These are phyloP conservation scores for Prunus dulcis DNA, from an alignment of 306 rosid genomes.

Conservation along the genomic window DNA sequence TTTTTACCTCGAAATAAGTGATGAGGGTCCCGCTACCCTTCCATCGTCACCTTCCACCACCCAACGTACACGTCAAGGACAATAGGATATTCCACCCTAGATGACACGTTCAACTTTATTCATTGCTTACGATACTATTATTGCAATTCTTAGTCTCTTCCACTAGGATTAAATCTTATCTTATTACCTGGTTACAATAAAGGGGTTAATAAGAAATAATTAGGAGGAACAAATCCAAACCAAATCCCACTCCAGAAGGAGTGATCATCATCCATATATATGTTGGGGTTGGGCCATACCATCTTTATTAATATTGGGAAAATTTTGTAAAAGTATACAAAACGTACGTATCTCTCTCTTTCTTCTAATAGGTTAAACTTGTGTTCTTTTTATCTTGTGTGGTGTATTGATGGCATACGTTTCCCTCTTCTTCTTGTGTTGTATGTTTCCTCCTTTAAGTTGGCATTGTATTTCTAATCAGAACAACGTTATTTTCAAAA, in stretches of 20 bases:
- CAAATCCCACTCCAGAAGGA: slow-evolving; percentile 58
- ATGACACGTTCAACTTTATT: slow-evolving; percentile 16
- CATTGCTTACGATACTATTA: not conserved
- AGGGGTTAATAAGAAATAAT: slow-evolving; percentile 16
- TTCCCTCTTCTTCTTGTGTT: not conserved
- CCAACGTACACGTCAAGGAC: slow-evolving; percentile 75
- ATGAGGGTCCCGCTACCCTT: slow-evolving; percentile 6
- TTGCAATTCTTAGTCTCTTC: slow-evolving; percentile 7
- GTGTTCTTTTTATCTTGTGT: not conserved
- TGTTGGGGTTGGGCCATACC: slow-evolving; percentile 3
- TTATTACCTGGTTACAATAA: slow-evolving; percentile 15
- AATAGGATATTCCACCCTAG: slow-evolving; percentile 29
- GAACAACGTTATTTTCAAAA: too few relatives aligned
- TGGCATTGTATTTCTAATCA: not conserved
- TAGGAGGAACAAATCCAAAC: slow-evolving; percentile 43
- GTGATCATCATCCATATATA: not conserved
- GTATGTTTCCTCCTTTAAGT: slow-evolving; percentile 6
- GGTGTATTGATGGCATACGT: too few relatives aligned
- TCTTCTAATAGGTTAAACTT: slow-evolving; percentile 19
- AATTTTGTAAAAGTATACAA: slow-evolving; percentile 7
- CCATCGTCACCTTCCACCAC: slow-evolving; percentile 44
- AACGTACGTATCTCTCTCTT: slow-evolving; percentile 28
- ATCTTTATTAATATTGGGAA: not conserved
- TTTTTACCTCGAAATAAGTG: not conserved
- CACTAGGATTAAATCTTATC: slow-evolving; percentile 45